Conservation (phyloP, 1,284 basidiomycete species). For the Bjerkandera adusta region DNA sequence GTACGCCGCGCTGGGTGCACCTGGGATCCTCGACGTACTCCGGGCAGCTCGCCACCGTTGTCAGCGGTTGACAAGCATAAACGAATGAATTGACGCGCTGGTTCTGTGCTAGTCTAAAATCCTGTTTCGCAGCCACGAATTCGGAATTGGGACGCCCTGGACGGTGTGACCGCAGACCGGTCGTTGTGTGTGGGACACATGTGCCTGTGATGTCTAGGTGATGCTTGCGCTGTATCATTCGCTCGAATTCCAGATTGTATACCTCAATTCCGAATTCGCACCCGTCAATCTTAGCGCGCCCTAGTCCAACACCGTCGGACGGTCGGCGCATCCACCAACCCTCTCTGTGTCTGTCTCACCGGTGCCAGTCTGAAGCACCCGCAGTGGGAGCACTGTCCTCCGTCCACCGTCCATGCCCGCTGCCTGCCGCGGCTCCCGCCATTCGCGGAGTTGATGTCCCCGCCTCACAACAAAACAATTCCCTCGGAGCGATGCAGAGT, state of each 20-base stretch:
- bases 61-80: conserved; percentile 8
- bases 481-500: too few relatives aligned
- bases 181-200: neutral
- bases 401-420: too few relatives aligned
- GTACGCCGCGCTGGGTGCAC: too few relatives aligned
- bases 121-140: neutral
- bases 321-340: neutral
- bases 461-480: too few relatives aligned
- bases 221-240: too few relatives aligned
- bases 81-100: conserved; percentile 10
- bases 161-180: conserved; percentile 1
- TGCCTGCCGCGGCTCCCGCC: too few relatives aligned
- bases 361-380: too few relatives aligned
- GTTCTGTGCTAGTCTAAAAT: conserved; percentile 5
- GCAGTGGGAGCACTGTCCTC: too few relatives aligned
- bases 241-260: conserved; percentile 9
- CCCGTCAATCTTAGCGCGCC: conserved; percentile 1
- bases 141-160: conserved; percentile 4
- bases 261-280: conserved; percentile 9
- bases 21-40: neutral
- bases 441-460: too few relatives aligned
- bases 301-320: neutral
- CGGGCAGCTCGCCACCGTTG: neutral
- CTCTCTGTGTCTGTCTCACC: too few relatives aligned
- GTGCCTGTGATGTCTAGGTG: neutral